A percentile compares a stretch with the other conserved stretches of the same genome.
phyloP scores from a whole-genome alignment of 2,329 filamentous ascomycete species.

The Aspergillus spinulosporus region DNA sequence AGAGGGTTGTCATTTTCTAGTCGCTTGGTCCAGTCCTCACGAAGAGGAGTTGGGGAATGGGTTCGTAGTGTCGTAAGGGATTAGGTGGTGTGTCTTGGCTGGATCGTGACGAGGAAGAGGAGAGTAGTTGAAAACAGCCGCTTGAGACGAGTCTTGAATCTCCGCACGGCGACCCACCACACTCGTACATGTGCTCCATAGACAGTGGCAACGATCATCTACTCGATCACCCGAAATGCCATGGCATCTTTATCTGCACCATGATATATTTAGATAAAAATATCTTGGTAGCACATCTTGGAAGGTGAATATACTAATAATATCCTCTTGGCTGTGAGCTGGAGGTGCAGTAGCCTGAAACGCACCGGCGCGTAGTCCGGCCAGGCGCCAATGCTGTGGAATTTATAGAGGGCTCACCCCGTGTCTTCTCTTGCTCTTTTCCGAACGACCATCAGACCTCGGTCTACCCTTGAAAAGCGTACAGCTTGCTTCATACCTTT shows the following conservation, averaged over 20 bases:
- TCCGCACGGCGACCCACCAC: background rate
- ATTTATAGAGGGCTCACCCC: background rate
- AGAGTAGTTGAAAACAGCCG: background rate
- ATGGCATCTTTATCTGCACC: background rate
- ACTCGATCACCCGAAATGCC: background rate
- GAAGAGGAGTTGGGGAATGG: background rate
- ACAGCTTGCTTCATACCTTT: background rate
- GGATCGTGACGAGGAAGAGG: background rate
- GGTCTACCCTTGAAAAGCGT: too few relatives aligned
- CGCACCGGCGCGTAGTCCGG: constrained; percentile 1
- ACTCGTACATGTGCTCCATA: too few relatives aligned
- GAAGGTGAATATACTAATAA: constrained; percentile 3
- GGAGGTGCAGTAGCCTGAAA: constrained; percentile 7
- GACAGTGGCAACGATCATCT: background rate
- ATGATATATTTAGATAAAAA: background rate
- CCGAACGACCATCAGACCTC: too few relatives aligned
- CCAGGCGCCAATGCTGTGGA: background rate
- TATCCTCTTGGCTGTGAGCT: background rate
- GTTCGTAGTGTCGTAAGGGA: background rate
- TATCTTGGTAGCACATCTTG: background rate
- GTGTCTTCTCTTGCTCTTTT: background rate
- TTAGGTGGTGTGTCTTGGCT: background rate
- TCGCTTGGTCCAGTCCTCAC: too few relatives aligned
- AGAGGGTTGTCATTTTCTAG: constrained; percentile 39
- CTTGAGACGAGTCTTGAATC: background rate